Evolutionary conservation across 306 rosid genomes (phyloP).

Genomic region (Corylus heterophylla): DNA sequence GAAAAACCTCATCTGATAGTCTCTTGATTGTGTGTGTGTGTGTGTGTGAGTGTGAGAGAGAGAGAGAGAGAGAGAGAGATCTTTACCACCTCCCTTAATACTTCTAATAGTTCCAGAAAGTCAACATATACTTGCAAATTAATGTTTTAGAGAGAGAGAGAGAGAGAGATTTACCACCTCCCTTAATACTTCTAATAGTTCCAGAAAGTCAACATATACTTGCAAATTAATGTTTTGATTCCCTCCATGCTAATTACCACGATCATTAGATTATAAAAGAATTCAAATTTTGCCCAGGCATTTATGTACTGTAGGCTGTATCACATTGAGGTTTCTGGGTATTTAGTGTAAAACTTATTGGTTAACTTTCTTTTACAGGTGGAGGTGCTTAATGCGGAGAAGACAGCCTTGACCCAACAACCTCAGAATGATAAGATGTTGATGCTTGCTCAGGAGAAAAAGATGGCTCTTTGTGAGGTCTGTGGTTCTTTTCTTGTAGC

Average conservation of each 20-base stretch:
- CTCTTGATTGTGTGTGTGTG: neutral
- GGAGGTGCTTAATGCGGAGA: slow-evolving; percentile 84
- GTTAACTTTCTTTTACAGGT: slow-evolving; percentile 53
- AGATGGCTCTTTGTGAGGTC: slow-evolving; percentile 96
- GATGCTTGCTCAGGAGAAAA: slow-evolving; percentile 92
- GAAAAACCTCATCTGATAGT: neutral
- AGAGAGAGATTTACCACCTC: neutral
- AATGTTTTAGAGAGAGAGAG: too few relatives aligned
- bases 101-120: too few relatives aligned
- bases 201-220: neutral
- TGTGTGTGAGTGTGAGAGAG: too few relatives aligned
- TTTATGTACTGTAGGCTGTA: neutral
- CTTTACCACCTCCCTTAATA: too few relatives aligned
- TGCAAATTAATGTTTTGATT: neutral
- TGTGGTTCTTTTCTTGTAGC: slow-evolving; percentile 99
- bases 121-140: too few relatives aligned
- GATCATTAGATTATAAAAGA: neutral
- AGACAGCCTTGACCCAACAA: slow-evolving; percentile 71
- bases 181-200: neutral
- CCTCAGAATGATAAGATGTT: slow-evolving; percentile 72
- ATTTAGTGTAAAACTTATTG: slow-evolving; percentile 2
- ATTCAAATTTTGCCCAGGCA: slow-evolving; percentile 8
- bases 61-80: neutral
- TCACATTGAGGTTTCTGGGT: slow-evolving; percentile 2
- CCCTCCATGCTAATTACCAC: neutral